These are phyloP conservation scores for Eimeria praecox DNA, from an alignment of 169 alveolate genomes.

Conservation along the genomic window DNA sequence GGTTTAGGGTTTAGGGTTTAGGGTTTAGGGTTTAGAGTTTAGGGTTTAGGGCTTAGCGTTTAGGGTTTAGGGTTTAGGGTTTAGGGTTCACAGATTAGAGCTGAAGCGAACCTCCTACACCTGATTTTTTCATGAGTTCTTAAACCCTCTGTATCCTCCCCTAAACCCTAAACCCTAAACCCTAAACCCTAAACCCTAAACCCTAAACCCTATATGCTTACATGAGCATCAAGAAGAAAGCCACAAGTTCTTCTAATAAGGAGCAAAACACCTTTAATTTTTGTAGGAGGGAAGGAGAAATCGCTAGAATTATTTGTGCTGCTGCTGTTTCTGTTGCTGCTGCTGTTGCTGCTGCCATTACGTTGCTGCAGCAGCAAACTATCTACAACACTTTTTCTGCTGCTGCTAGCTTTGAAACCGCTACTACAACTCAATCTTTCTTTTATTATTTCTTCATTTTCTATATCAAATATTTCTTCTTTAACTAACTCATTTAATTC, in stretches of 20 bases:
- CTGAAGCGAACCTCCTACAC: background rate
- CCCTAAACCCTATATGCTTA: slow-evolving; percentile 20
- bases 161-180: slow-evolving; percentile 9
- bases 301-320: background rate
- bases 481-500: background rate
- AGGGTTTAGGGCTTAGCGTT: slow-evolving; percentile 28
- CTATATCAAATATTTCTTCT: background rate
- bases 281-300: background rate
- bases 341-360: slow-evolving; percentile 3
- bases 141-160: background rate
- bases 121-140: background rate
- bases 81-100: no score
- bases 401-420: slow-evolving; percentile 3
- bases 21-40: slow-evolving; percentile 9
- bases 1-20: background rate
- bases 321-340: slow-evolving; percentile 34
- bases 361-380: slow-evolving; percentile 26
- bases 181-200: slow-evolving; percentile 39
- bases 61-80: background rate
- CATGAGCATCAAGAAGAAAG: slow-evolving; percentile 6
- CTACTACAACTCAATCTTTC: slow-evolving; percentile 7
- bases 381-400: background rate
- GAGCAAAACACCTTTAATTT: background rate
- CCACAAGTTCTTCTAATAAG: slow-evolving; percentile 11
- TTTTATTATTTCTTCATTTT: background rate